Conservation (phyloP, 305 asterid species). For the Caryopteris hybrid region DNA sequence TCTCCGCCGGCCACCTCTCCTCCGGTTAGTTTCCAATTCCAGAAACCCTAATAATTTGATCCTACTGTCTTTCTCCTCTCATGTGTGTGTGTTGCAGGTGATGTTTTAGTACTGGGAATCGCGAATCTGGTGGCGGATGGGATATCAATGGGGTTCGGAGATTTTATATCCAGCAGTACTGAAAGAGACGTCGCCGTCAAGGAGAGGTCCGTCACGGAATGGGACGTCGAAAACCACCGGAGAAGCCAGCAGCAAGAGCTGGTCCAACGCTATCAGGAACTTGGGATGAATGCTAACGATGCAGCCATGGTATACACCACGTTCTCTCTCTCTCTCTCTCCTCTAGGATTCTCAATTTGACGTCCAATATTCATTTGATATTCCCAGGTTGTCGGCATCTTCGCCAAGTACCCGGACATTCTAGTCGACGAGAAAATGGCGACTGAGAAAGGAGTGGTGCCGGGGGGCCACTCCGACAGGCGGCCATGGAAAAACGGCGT, state of each 20-base stretch:
- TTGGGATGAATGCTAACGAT: slow-evolving; percentile 54
- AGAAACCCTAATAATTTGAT: too few species aligned
- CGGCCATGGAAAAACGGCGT: slow-evolving; percentile 72
- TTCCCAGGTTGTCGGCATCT: slow-evolving; percentile 44
- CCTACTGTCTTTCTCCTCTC: too few species aligned
- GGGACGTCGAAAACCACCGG: slow-evolving; percentile 50
- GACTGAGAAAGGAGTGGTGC: slow-evolving; percentile 36
- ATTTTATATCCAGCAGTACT: slow-evolving; percentile 52
- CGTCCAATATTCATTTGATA: too few species aligned
- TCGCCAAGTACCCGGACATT: slow-evolving; percentile 48
- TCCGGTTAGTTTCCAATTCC: slow-evolving; percentile 33
- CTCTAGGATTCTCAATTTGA: too few species aligned
- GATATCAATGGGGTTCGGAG: slow-evolving; percentile 77
- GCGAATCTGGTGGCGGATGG: slow-evolving; percentile 80
- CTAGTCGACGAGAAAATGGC: slow-evolving; percentile 52
- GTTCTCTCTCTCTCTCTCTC: too few species aligned
- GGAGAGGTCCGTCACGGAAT: slow-evolving; percentile 46
- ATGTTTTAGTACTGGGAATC: slow-evolving; percentile 68
- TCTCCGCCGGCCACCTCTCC: slow-evolving; percentile 62
- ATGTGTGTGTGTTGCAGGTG: slow-evolving; percentile 29
- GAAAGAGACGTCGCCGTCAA: slow-evolving; percentile 55
- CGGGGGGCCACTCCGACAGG: slow-evolving; percentile 37
- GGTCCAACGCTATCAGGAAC: slow-evolving; percentile 34
- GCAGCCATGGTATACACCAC: slow-evolving; percentile 46
- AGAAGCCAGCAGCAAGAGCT: slow-evolving; percentile 36